Evolutionary conservation across 352 stramenopile species (phyloP), one percentile per base, ranked within the genome.

Genomic region (Phytophthora europaea): DNA sequence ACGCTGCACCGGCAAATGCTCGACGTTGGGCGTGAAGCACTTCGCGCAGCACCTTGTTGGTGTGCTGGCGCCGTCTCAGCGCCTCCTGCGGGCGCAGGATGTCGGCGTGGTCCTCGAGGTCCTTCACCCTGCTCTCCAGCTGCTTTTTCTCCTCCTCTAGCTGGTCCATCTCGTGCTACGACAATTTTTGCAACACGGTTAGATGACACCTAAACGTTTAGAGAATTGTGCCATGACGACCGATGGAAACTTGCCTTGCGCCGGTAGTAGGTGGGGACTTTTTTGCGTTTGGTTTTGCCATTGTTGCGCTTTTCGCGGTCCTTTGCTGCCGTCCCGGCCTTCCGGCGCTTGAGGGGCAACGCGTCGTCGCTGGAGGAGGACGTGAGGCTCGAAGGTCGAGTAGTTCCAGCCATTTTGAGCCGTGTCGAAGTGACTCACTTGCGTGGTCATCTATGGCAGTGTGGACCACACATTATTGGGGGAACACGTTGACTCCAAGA

Each of bases 221-320:
- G 43, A 50, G 43, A 50, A 65, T 26, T 57, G 2, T 56, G 48
- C 0, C 55, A 38, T 12, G 18, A 22, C 33, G 48, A 10, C 16
- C 13, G 38, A 47, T 40, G 58, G 20, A 43, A 36, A 62, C 52
- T 23, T 63, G 70, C 66, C 73, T 80, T 80, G 13, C 73, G 67
- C 0, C 68, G 68, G 47, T 75, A 80, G 33, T 80, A 80, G 0
- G 68, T 80, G 45, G 67, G 73, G 20, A 80, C 50, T 26, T 78
- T 78, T 40, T 78, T 78, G 63, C 65, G 55, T 54, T 67, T 76
- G 43, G 48, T 53, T 34, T 63, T 69, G 34, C 6, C 52, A 63
- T 68, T 62, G 26, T 65, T 67, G n/a, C 48, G 43, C 43, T 50
- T 55, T 47, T 66, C 54, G 47, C n/a, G 52, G 52, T 28, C 40